Conservation (phyloP, 768 basidiomycete species). For the Terana coerulea region DNA sequence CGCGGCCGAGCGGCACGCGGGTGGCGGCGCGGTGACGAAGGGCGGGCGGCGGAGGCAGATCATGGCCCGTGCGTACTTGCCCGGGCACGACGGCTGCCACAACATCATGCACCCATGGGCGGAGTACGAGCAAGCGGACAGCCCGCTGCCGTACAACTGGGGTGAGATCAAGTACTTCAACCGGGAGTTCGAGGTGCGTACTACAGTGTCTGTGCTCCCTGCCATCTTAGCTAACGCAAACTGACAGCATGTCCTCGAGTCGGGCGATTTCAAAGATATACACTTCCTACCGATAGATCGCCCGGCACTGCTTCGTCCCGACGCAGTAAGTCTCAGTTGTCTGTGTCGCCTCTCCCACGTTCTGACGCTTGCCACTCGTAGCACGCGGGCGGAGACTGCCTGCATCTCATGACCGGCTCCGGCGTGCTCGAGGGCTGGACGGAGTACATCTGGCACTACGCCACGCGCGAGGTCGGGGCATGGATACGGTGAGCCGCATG, state of each 20-base stretch:
- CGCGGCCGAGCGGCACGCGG: slow-evolving; percentile 3
- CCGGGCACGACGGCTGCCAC: slow-evolving; percentile 67
- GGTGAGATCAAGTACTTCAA: slow-evolving; percentile 56
- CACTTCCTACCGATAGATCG: slow-evolving; percentile 59
- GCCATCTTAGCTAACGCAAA: not conserved
- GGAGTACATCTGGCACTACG: slow-evolving; percentile 47
- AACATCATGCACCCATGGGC: slow-evolving; percentile 41
- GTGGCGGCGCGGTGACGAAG: slow-evolving; percentile 17
- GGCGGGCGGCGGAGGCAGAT: slow-evolving; percentile 33
- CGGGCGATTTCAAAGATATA: slow-evolving; percentile 47
- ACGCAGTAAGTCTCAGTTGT: slow-evolving; percentile 56
- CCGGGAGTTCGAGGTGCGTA: slow-evolving; percentile 50
- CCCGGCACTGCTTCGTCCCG: slow-evolving; percentile 59
- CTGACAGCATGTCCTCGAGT: slow-evolving; percentile 39
- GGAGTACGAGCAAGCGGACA: slow-evolving; percentile 38
- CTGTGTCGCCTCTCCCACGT: not conserved
- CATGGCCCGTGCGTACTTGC: slow-evolving; percentile 56
- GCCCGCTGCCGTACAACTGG: slow-evolving; percentile 61
- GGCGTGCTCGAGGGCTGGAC: slow-evolving; percentile 52
- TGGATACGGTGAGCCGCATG: slow-evolving; percentile 4
- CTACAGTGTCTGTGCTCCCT: not conserved
- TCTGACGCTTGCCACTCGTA: slow-evolving; percentile 13
- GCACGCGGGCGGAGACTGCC: slow-evolving; percentile 43
- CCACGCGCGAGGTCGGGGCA: slow-evolving; percentile 33
- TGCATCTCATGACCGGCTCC: slow-evolving; percentile 42